Evolutionary conservation across 805 yeast species (phyloP).

Genomic region (Starmera caribaea): DNA sequence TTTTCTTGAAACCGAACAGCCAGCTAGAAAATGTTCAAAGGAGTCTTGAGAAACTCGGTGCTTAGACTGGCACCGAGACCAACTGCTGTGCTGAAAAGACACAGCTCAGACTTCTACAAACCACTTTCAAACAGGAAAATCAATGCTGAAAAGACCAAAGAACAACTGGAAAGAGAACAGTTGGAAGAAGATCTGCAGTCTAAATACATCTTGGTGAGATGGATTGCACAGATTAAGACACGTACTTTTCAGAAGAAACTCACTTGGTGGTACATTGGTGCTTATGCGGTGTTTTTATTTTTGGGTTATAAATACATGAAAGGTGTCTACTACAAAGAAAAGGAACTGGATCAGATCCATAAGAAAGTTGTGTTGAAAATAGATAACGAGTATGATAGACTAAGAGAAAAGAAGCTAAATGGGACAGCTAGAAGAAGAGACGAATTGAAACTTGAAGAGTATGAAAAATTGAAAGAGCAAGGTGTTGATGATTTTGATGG

Average conservation of each 20-base stretch:
- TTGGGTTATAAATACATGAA: conserved; percentile 59
- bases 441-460: conserved; percentile 46
- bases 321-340: conserved; percentile 55
- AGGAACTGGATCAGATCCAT: conserved; percentile 39
- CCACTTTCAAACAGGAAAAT: conserved; percentile 11
- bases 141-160: conserved; percentile 19
- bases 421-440: conserved; percentile 60
- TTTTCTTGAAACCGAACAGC: too few species aligned
- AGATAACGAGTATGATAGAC: conserved; percentile 49
- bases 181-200: conserved; percentile 26
- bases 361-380: conserved; percentile 25
- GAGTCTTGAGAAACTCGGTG: not conserved
- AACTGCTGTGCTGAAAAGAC: too few species aligned
- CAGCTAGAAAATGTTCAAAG: too few species aligned
- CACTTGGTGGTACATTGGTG: conserved; percentile 55
- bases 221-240: conserved; percentile 46
- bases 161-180: conserved; percentile 21
- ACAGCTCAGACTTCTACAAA: conserved; percentile 7
- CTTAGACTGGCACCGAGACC: not conserved
- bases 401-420: conserved; percentile 50
- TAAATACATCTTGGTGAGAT: conserved; percentile 28
- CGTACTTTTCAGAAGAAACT: conserved; percentile 50
- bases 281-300: conserved; percentile 44
- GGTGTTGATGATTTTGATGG: conserved; percentile 22
- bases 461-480: conserved; percentile 40